Evolutionary conservation across 176 grass and related monocot genomes (phyloP), one percentile per base, ranked within the genome.

Genomic region (Melocanna baccifera): DNA sequence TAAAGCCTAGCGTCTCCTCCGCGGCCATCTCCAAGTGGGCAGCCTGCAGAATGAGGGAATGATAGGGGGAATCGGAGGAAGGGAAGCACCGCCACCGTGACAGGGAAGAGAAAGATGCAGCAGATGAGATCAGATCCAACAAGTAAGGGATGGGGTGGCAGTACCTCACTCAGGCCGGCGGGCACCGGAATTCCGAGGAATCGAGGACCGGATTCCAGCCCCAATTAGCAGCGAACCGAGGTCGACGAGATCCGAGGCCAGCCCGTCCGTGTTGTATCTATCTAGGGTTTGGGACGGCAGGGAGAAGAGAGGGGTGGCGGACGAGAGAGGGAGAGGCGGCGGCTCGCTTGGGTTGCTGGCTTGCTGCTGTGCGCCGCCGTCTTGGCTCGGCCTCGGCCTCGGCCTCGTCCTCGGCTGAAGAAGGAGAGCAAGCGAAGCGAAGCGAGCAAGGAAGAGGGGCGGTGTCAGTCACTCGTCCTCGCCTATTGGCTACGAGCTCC

Each of bases 1-100:
- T 81, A 77, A 92, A 90, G 23, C 80, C 84, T 4, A 86, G 79
- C 79, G 61, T 12, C 0, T 72, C 78, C 46, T 76, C 48, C 40
- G 32, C 58, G 51, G 42, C 56, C 80, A 86, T 86, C 6, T 43
- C 0, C 20, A 56, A 59, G 14, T 23, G 30, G 11, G 53, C 53
- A 62, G 56, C 56, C 58, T 64, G 42, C 59, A 34, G 59, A 51
- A 20, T 8, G 32, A 42, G 30, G 73, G 69, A 18, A 6, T 12
- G 7, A 3, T 2, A 12, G 15, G 11, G 11, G 64, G n/a, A 37
- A 57, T 26, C 32, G 16, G 79, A 56, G 53, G 20, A 10, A 22
- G 52, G 52, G 20, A 9, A 56, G 52, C 52, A 56, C 3, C 53
- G 53, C 51, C 51, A 15, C 12, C 12, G 46, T 16, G 50, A 52